Evolutionary conservation across 1,139 yeast genomes (phyloP).

Genomic region (Eremothecium cymbalariae): DNA sequence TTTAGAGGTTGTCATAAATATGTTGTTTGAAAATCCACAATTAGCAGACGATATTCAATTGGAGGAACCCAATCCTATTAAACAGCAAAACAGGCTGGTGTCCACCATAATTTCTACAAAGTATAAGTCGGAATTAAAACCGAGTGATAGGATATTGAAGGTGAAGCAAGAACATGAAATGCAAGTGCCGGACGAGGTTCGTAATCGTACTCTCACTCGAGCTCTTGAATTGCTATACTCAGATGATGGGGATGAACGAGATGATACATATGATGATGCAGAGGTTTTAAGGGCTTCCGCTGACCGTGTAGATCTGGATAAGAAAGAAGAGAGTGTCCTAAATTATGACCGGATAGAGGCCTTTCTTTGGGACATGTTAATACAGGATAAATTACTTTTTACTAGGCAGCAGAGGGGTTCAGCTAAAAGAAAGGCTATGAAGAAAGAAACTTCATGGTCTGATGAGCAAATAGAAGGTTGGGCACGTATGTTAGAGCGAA

Average conservation of each 20-base stretch:
- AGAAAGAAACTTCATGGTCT: constrained; percentile 53
- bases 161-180: constrained; percentile 10
- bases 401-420: constrained; percentile 45
- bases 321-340: constrained; percentile 20
- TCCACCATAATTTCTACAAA: constrained; percentile 8
- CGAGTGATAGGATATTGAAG: constrained; percentile 7
- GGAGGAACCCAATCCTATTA: constrained; percentile 8
- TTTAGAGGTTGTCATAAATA: constrained; percentile 52
- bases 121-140: constrained; percentile 9
- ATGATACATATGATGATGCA: constrained; percentile 76
- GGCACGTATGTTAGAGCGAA: constrained; percentile 65
- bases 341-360: constrained; percentile 39
- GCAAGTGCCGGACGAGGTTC: constrained; percentile 40
- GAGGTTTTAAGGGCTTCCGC: constrained; percentile 39
- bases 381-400: constrained; percentile 46
- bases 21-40: constrained; percentile 46
- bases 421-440: constrained; percentile 44
- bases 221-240: constrained; percentile 62
- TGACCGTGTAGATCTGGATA: constrained; percentile 10
- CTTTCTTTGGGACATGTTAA: constrained; percentile 49
- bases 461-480: constrained; percentile 93
- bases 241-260: constrained; percentile 55
- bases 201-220: constrained; percentile 50
- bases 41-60: constrained; percentile 16
- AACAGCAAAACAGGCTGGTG: not conserved